These are phyloP conservation scores for Phytophthora cactorum DNA, from an alignment of 352 stramenopile genomes.

Conservation along the genomic window DNA sequence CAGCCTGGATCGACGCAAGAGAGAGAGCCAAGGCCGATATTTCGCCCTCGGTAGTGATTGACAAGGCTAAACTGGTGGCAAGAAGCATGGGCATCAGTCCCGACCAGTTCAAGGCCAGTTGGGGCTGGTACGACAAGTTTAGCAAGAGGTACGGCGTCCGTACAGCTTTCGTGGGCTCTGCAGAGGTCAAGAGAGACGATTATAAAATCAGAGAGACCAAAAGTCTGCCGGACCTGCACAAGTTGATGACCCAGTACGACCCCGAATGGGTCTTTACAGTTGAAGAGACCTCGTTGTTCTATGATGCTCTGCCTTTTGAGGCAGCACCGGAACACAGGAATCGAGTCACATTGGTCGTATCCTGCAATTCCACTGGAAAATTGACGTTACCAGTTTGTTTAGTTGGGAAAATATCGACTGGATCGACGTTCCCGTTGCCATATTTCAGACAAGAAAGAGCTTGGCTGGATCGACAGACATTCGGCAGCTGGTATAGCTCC, in stretches of 20 bases:
- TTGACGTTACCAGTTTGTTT: slow-evolving; percentile 25
- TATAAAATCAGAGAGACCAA: slow-evolving; percentile 8
- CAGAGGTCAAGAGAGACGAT: not conserved
- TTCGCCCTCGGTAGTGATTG: slow-evolving; percentile 37
- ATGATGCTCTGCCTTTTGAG: slow-evolving; percentile 31
- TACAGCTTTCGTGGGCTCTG: slow-evolving; percentile 14
- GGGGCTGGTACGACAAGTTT: slow-evolving; percentile 53
- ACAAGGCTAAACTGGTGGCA: slow-evolving; percentile 37
- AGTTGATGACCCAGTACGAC: slow-evolving; percentile 33
- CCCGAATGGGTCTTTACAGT: slow-evolving; percentile 38
- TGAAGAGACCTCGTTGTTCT: slow-evolving; percentile 39
- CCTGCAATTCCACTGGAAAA: slow-evolving; percentile 34
- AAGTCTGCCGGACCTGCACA: slow-evolving; percentile 27
- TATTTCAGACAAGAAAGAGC: slow-evolving; percentile 35
- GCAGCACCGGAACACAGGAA: not conserved
- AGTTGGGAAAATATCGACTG: slow-evolving; percentile 21
- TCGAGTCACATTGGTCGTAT: slow-evolving; percentile 31
- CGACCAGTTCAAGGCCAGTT: slow-evolving; percentile 40
- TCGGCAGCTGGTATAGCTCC: slow-evolving; percentile 33
- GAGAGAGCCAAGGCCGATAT: slow-evolving; percentile 24
- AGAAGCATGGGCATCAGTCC: slow-evolving; percentile 23
- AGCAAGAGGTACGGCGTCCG: slow-evolving; percentile 36
- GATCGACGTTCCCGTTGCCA: slow-evolving; percentile 8
- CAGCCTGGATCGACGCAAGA: slow-evolving; percentile 31
- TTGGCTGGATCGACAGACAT: slow-evolving; percentile 37